Evolutionary conservation across 805 yeast genomes (phyloP).

Genomic region (Kurtzmaniella cleridarum): DNA sequence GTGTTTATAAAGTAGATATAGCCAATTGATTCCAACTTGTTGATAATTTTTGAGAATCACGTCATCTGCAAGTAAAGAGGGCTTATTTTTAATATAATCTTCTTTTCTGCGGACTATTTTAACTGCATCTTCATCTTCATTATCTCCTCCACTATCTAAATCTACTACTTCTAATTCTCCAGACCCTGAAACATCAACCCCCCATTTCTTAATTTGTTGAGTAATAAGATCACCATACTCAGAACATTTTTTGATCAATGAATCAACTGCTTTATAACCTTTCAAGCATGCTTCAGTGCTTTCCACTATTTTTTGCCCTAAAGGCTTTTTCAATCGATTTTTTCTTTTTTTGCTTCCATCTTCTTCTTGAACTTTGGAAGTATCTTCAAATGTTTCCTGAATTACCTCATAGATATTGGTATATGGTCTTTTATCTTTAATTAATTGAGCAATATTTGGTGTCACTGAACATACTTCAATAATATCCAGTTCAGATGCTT

Average conservation of each 20-base stretch:
- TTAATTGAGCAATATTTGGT: slow-evolving; percentile 56
- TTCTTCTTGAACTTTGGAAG: slow-evolving; percentile 12
- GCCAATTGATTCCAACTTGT: slow-evolving; percentile 97
- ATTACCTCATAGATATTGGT: slow-evolving; percentile 52
- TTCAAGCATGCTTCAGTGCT: slow-evolving; percentile 63
- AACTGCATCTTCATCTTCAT: slow-evolving; percentile 29
- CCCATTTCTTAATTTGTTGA: slow-evolving; percentile 78
- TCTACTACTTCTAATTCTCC: slow-evolving; percentile 69
- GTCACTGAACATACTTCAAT: slow-evolving; percentile 74
- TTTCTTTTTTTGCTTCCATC: slow-evolving; percentile 16
- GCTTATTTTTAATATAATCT: slow-evolving; percentile 62
- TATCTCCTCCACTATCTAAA: slow-evolving; percentile 10
- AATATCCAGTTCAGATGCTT: slow-evolving; percentile 68
- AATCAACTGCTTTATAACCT: slow-evolving; percentile 93
- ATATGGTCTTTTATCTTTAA: slow-evolving; percentile 72
- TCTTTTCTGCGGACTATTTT: slow-evolving; percentile 24
- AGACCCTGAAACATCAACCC: slow-evolving; percentile 65
- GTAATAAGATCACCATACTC: slow-evolving; percentile 68
- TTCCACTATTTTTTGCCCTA: slow-evolving; percentile 72
- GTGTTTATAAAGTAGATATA: slow-evolving; percentile 69
- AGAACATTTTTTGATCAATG: slow-evolving; percentile 80
- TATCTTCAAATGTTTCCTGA: slow-evolving; percentile 43
- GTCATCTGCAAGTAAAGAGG: slow-evolving; percentile 56
- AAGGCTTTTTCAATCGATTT: slow-evolving; percentile 44
- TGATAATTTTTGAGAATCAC: slow-evolving; percentile 81